Conservation (phyloP, 495 filamentous ascomycete genomes). For the Trichoderma virens region DNA sequence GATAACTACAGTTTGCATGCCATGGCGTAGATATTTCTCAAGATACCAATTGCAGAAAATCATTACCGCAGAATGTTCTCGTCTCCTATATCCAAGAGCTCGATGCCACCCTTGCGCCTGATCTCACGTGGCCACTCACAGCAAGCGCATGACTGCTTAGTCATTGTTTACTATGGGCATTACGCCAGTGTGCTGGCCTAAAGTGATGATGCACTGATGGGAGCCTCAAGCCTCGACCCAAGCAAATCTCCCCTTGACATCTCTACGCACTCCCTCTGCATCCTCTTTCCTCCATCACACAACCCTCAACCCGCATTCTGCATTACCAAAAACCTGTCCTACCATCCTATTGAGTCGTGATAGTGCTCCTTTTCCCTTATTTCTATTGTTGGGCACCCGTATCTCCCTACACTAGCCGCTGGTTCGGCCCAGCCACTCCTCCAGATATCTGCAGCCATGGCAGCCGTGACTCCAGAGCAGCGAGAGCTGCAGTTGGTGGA, state of each 20-base stretch:
- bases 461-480: constrained; percentile 44
- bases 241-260: background rate
- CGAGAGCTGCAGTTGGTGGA: constrained; percentile 78
- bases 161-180: constrained; percentile 6
- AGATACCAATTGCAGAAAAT: background rate
- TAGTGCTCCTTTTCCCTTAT: background rate
- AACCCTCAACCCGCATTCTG: background rate
- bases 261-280: background rate
- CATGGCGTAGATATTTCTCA: background rate
- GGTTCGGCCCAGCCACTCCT: background rate
- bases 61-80: background rate
- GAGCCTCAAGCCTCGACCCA: background rate
- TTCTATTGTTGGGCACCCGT: background rate
- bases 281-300: background rate
- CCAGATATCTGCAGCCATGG: constrained; percentile 14
- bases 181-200: background rate
- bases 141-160: background rate
- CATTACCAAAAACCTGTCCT: background rate
- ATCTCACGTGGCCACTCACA: background rate
- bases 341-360: background rate
- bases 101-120: background rate
- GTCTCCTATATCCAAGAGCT: background rate
- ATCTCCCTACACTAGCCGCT: background rate
- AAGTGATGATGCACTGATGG: constrained; percentile 6
- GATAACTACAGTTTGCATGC: background rate